Evolutionary conservation across 2,329 filamentous ascomycete genomes (phyloP).

Genomic region (Pezicula rhizophila): DNA sequence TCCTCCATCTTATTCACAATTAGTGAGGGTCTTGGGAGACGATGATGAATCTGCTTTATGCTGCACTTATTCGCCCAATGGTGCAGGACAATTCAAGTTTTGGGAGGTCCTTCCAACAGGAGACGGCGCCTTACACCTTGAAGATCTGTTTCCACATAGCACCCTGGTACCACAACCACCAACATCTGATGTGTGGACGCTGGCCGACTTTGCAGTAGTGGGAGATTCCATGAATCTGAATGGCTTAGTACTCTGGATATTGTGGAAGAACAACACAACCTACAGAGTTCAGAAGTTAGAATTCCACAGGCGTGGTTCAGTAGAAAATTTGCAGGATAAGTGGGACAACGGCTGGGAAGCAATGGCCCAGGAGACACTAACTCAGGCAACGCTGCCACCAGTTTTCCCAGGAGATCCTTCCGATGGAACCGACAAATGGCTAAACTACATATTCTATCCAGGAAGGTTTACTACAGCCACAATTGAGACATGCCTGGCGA

Average conservation of each 20-base stretch:
- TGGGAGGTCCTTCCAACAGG: slow-evolving; percentile 69
- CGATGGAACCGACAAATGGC: slow-evolving; percentile 78
- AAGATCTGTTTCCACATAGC: slow-evolving; percentile 63
- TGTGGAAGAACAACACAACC: slow-evolving; percentile 81
- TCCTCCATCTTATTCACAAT: slow-evolving; percentile 69
- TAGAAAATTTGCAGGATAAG: slow-evolving; percentile 22
- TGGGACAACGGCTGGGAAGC: slow-evolving; percentile 68
- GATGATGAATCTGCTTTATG: slow-evolving; percentile 50
- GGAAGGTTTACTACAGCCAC: slow-evolving; percentile 75
- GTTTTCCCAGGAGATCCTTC: slow-evolving; percentile 59
- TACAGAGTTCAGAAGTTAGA: slow-evolving; percentile 70
- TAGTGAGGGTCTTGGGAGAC: slow-evolving; percentile 66
- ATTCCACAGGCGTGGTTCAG: slow-evolving; percentile 52
- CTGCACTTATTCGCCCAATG: slow-evolving; percentile 82
- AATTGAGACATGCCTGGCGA: slow-evolving; percentile 74
- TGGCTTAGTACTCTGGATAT: slow-evolving; percentile 60
- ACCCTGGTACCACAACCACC: slow-evolving; percentile 65
- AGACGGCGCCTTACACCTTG: slow-evolving; percentile 52
- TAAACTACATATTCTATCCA: slow-evolving; percentile 75
- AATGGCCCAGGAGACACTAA: slow-evolving; percentile 54
- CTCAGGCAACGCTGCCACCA: slow-evolving; percentile 45
- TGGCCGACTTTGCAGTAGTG: slow-evolving; percentile 68
- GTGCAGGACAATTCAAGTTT: slow-evolving; percentile 88
- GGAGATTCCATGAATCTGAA: slow-evolving; percentile 44
- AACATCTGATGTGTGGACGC: slow-evolving; percentile 70